A percentile compares a stretch with the other conserved stretches of the same genome.
phyloP scores from a whole-genome alignment of 805 yeast species.

The Saturnispora halmiae region DNA sequence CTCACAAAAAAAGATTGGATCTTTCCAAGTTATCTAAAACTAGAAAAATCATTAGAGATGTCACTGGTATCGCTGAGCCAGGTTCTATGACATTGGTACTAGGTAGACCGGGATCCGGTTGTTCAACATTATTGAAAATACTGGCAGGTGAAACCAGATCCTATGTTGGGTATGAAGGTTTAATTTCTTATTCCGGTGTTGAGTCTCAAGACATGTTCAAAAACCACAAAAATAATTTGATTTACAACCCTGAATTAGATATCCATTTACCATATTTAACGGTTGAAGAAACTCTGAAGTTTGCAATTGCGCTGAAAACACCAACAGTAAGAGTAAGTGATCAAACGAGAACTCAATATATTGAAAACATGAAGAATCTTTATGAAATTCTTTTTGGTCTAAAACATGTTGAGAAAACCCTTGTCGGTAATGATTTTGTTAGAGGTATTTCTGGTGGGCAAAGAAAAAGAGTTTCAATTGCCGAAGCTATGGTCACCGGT shows the following conservation, averaged over 20 bases:
- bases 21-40: constrained; percentile 14
- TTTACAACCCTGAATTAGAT: constrained; percentile 49
- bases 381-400: constrained; percentile 47
- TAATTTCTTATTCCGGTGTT: constrained; percentile 40
- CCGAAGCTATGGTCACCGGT: constrained; percentile 49
- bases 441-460: constrained; percentile 71
- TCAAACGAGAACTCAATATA: constrained; percentile 32
- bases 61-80: constrained; percentile 28
- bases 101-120: constrained; percentile 58
- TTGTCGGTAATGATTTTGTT: constrained; percentile 58
- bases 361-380: constrained; percentile 36
- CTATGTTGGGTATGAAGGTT: constrained; percentile 31
- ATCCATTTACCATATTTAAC: constrained; percentile 45
- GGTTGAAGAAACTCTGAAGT: constrained; percentile 45
- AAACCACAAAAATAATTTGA: constrained; percentile 35
- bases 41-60: constrained; percentile 18
- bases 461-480: constrained; percentile 62
- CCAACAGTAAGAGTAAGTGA: constrained; percentile 39
- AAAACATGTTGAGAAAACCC: constrained; percentile 50
- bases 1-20: constrained; percentile 24
- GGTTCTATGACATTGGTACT: constrained; percentile 48
- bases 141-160: constrained; percentile 38
- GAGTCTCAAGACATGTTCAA: constrained; percentile 38
- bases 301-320: constrained; percentile 47
- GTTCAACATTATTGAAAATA: constrained; percentile 44